phyloP scores from a whole-genome alignment of 495 filamentous ascomycete species.

The Hamigera avellanea region DNA sequence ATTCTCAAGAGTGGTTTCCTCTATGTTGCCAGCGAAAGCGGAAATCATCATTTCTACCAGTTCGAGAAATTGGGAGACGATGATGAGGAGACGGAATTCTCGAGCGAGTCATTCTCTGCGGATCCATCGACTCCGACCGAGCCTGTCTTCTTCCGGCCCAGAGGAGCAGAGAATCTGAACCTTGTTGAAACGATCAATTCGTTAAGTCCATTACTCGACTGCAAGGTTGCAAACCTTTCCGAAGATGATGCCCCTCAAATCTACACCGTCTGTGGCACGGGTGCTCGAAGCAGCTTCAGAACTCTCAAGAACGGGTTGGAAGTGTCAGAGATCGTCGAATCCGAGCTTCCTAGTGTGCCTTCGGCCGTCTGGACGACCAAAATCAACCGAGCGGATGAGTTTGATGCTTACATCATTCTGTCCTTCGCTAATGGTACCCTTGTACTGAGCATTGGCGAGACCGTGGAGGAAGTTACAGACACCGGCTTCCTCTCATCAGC shows the following conservation, averaged over 20 bases:
- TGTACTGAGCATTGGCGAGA: slow-evolving; percentile 89
- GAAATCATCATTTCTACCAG: slow-evolving; percentile 92
- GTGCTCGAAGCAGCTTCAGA: slow-evolving; percentile 79
- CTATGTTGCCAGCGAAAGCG: slow-evolving; percentile 84
- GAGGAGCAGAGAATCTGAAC: slow-evolving; percentile 68
- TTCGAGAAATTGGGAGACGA: slow-evolving; percentile 98
- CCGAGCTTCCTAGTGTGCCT: slow-evolving; percentile 73
- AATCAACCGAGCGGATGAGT: slow-evolving; percentile 68
- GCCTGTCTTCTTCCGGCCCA: slow-evolving; percentile 74
- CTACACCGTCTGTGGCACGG: slow-evolving; percentile 79
- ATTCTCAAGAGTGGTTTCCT: slow-evolving; percentile 95
- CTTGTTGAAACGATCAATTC: slow-evolving; percentile 78
- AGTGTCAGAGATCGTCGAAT: slow-evolving; percentile 88
- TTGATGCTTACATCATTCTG: slow-evolving; percentile 68
- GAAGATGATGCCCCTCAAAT: slow-evolving; percentile 95
- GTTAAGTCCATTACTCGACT: slow-evolving; percentile 84
- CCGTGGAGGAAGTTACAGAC: slow-evolving; percentile 88
- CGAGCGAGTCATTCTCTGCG: slow-evolving; percentile 68
- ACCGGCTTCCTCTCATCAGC: slow-evolving; percentile 81
- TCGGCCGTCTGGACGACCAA: slow-evolving; percentile 94
- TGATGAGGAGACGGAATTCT: slow-evolving; percentile 75
- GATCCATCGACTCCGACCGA: slow-evolving; percentile 56
- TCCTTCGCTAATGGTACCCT: slow-evolving; percentile 63
- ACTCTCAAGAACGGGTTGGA: slow-evolving; percentile 87
- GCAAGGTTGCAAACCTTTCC: slow-evolving; percentile 77